Evolutionary conservation across 495 filamentous ascomycete species (phyloP).

Genomic region (Tuber umbilicatum): DNA sequence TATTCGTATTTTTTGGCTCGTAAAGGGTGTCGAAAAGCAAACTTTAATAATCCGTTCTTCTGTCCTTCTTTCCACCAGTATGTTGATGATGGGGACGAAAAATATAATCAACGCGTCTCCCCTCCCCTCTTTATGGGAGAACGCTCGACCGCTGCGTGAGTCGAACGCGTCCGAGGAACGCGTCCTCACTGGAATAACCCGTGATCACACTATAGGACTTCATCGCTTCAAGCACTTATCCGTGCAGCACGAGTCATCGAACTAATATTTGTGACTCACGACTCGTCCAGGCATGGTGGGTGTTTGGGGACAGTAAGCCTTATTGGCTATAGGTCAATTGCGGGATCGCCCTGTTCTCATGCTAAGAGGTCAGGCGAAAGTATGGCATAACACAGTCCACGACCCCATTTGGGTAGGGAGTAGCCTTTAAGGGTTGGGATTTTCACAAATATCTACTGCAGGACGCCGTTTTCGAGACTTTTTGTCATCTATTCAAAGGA

Average conservation of each 20-base stretch:
- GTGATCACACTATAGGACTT: not conserved
- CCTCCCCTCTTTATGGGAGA: constrained; percentile 1
- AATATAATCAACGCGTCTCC: not conserved
- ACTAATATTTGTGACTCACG: not conserved
- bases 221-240: no score
- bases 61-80: not conserved
- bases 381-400: no score
- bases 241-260: no score
- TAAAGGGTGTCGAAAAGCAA: not conserved
- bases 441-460: no score
- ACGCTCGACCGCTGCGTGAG: not conserved
- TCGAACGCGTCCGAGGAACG: not conserved
- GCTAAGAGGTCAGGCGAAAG: no score
- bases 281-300: not conserved
- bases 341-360: no score
- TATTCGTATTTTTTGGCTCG: not conserved
- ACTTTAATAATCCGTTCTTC: not conserved
- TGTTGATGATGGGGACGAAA: not conserved
- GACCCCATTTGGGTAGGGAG: no score
- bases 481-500: no score
- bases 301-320: no score
- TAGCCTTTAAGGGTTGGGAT: no score
- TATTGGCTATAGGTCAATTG: no score
- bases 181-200: not conserved
- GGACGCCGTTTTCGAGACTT: no score